These are phyloP conservation scores for Parmelia sp. DNA, from an alignment of 495 filamentous ascomycete species.

Conservation along the genomic window DNA sequence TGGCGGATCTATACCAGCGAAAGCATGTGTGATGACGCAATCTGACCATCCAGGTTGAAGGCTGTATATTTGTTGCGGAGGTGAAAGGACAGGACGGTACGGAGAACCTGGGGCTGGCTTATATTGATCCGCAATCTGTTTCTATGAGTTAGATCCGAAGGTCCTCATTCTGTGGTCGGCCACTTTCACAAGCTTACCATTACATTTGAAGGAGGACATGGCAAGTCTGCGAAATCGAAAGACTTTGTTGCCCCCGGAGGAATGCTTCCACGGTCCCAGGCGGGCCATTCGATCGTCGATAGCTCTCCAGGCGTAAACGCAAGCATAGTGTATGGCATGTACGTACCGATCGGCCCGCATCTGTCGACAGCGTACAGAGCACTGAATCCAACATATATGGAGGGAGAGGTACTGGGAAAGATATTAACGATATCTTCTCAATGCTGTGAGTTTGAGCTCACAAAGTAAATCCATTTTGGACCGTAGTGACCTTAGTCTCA, in stretches of 20 bases:
- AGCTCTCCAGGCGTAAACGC: conserved; percentile 15
- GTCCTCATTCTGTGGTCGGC: not conserved
- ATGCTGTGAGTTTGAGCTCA: not conserved
- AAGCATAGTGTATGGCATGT: conserved; percentile 7
- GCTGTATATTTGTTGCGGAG: conserved; percentile 1
- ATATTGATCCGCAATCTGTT: conserved; percentile 12
- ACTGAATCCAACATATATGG: conserved; percentile 9
- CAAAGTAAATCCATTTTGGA: not conserved
- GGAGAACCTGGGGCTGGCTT: conserved; percentile 11
- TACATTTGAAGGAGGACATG: conserved; percentile 10
- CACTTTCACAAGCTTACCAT: conserved; percentile 3
- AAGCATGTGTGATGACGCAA: not conserved
- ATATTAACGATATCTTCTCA: not conserved
- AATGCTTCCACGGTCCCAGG: not conserved
- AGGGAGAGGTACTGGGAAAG: conserved; percentile 13
- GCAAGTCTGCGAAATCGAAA: conserved; percentile 16
- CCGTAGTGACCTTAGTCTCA: not conserved
- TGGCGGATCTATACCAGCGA: conserved; percentile 12
- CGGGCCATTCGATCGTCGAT: conserved; percentile 4
- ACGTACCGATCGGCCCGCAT: conserved; percentile 1
- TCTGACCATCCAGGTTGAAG: conserved; percentile 6
- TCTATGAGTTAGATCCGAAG: not conserved
- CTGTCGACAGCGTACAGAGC: conserved; percentile 1
- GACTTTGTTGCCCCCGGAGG: conserved; percentile 1
- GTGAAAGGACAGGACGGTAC: conserved; percentile 10